Evolutionary conservation across 306 rosid species (phyloP), one percentile per base, ranked within the genome.

Genomic region (Begonia masoniana): DNA sequence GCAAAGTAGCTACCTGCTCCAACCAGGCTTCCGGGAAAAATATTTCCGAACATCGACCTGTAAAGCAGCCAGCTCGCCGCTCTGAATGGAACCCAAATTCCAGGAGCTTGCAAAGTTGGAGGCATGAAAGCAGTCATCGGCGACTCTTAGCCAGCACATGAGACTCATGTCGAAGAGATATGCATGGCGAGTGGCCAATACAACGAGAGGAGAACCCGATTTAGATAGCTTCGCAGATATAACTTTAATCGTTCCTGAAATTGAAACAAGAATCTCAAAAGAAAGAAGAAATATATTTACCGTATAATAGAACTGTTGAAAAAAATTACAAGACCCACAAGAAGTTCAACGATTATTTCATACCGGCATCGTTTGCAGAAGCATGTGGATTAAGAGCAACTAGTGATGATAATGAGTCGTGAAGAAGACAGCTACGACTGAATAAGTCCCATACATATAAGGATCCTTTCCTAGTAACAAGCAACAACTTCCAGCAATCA

Each of bases 81-180:
- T 79, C 68, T 81, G 99, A 63, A 77, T 52, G 42, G 99, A 91
- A 63, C 94, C 89, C 59, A 82, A 71, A 80, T 85, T 87, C 96
- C 92, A 91, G 31, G 96, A 86, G 78, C 94, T 86, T 55, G 99
- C 79, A 66, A 91, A 91, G 67, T 91, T 91, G 55, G 99, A 91
- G 60, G 86, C 99, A 53, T 94, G 94, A 70, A 91, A 86, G 76
- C 96, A 86, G 63, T 91, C 99, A 68, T 91, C 99, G 39, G 96
- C 99, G 60, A 91, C 86, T 76, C 99, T 81, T 58, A 91, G 84
- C 99, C 96, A 91, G 70, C 96, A 91, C 84, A 59, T 91, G 69
- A 83, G 76, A 69, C 68, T 77, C 79, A 71, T 87, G 73, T 87
- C 96, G 58, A 81, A 91, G 62, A 91, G 84, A 39, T 52, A 62